These are phyloP conservation scores for Arabidopsis thaliana DNA, from an alignment of 345 rosid species.

Conservation along the genomic window TAIR10.1 NC_003075.7:16638001-16638500, in stretches of 20 bases:
- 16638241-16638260: constrained; percentile 64
- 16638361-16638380: constrained; percentile 65
- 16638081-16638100: no score
- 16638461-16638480: constrained; percentile 54
- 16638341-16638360: constrained; percentile 61
- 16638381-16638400: constrained; percentile 77
- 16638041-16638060: no score
- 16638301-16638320: constrained; percentile 78
- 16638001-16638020: no score
- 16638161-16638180: no score
- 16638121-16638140: no score
- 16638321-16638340: constrained; percentile 77
- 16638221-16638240: constrained; percentile 60
- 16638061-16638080: no score
- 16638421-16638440: constrained; percentile 76
- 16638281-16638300: constrained; percentile 59
- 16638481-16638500: constrained; percentile 83
- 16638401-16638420: constrained; percentile 76
- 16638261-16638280: constrained; percentile 65
- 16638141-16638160: no score
- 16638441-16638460: constrained; percentile 62
- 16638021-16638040: no score
- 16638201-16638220: constrained; percentile 69
- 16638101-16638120: no score
- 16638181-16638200: constrained; percentile 82